Evolutionary conservation across 345 rosid species (phyloP), one percentile per base, ranked within the genome.

Genomic region (Stellera chamaejasme): DNA sequence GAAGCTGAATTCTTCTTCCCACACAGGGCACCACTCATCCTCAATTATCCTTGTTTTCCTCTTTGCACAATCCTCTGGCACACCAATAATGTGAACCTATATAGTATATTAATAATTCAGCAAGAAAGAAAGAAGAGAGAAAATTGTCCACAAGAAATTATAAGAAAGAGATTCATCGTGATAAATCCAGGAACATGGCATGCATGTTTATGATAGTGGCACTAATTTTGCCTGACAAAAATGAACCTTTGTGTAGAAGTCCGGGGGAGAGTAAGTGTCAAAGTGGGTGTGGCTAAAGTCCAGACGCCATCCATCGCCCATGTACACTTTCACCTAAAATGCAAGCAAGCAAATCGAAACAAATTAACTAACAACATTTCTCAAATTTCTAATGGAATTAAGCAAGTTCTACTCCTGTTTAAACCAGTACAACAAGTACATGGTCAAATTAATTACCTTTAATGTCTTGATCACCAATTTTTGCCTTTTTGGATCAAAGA

Each of bases 221-320:
- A 10, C 14, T 1, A 1, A 12, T 45, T 45, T 10, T 13, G 14
- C 4, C 2, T 6, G 23, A 19, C 10, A 2, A 45, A 4, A 13
- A 0, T 48, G 44, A 8, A 89, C 99, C 82, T 72, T 81, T 3
- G 84, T 77, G 63, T 75, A 89, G 70, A 89, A 89, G 56, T 93
- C 97, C 42, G 99, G 99, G 11, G 99, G 99, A 15, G 97, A 92
- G 64, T 69, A 89, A 11, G 43, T 48, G 66, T 92, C 99, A 55
- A 89, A 88, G 75, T 92, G 96, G 6, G 87, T 88, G 11, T 58
- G 80, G n/a, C 74, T 75, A 68, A 88, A 92, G 66, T 88, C 97
- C 13, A 67, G 41, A 42, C 63, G 75, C 99, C 97, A 92, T 53
- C 97, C 99, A 59, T 92, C 96, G 62, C 99, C 96, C 91, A 84